Conservation (phyloP, 768 basidiomycete genomes). For the Kwoniella sp. region DNA sequence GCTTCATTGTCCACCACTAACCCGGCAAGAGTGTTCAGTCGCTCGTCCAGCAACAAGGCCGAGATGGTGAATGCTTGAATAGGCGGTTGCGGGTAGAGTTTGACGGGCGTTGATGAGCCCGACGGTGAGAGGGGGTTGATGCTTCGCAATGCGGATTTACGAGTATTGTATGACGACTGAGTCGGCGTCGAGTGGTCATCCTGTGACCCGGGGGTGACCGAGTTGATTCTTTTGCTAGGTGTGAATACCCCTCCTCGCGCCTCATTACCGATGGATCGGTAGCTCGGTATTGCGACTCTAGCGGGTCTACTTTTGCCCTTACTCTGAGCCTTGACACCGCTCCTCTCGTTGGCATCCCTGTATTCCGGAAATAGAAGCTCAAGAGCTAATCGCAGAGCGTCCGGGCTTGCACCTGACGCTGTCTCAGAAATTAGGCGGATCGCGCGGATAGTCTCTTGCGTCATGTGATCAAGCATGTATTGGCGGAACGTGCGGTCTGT, state of each 20-base stretch:
- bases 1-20: constrained; percentile 37
- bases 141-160: background rate
- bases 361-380: constrained; percentile 17
- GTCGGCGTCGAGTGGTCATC: constrained; percentile 10
- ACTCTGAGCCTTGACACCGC: too few species aligned
- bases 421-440: constrained; percentile 2
- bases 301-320: background rate
- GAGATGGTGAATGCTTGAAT: constrained; percentile 30
- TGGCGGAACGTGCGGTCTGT: constrained; percentile 47
- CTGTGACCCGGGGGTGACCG: background rate
- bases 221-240: constrained; percentile 7
- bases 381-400: constrained; percentile 9
- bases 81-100: background rate
- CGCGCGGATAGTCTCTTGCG: constrained; percentile 23
- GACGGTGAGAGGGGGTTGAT: background rate
- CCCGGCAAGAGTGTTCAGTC: constrained; percentile 32
- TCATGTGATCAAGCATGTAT: constrained; percentile 49
- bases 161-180: background rate
- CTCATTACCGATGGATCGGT: background rate
- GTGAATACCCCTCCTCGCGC: constrained; percentile 4
- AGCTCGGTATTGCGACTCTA: too few species aligned
- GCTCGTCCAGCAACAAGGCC: constrained; percentile 25
- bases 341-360: background rate
- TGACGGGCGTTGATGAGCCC: background rate
- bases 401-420: background rate